Base-by-base conservation (phyloP, 768 basidiomycete genomes). In the Gloeostereum incarnatum region DNA sequence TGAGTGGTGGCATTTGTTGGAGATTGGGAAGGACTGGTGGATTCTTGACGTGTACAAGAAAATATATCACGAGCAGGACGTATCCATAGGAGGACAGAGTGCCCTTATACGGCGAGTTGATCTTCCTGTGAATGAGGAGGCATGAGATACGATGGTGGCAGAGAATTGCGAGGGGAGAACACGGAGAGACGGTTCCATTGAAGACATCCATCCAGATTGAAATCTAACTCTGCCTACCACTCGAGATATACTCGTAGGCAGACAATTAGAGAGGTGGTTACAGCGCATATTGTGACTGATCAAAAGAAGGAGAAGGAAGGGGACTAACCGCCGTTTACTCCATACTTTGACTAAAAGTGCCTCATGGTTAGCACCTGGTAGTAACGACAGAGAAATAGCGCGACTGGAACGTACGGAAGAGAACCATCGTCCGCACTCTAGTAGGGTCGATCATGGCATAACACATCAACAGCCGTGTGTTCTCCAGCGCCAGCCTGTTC, bases 71-170 rank as follows among this genome's bases (percentile, higher is more conserved):
- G 60, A 99, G 83, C 37, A 99, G 73, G 48, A 94, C 93, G 63
- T 94, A 97, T 46, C 94, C 94, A 56, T 99, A 97, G 38, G 92
- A 94, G 39, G 89, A 93, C 38, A 99, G 68, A 1, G 94, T 98
- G 45, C 94, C 94, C 52, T 89, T 80, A 61, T 98, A 99, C 8
- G 94, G 92, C 36, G 92, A 96, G 61, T 99, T 99, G 60, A 99
- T 96, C 78, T 96, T 93, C 62, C 87, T 89, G 50, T 1, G 19
- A 33, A n/a, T n/a, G n/a, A 39, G 21, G 32, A 31, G 22, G 21
- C 44, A 30, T 47, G 37, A 27, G 39, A 35, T 34, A 10, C 29
- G 19, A 36, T 43, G 21, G 38, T 13, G 9, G 34, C n/a, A n/a
- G n/a, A n/a, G n/a, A n/a, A n/a, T n/a, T n/a, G n/a, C n/a, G n/a